Evolutionary conservation across 139 green algal genomes (phyloP).

Genomic region (Tetraselmis striata): DNA sequence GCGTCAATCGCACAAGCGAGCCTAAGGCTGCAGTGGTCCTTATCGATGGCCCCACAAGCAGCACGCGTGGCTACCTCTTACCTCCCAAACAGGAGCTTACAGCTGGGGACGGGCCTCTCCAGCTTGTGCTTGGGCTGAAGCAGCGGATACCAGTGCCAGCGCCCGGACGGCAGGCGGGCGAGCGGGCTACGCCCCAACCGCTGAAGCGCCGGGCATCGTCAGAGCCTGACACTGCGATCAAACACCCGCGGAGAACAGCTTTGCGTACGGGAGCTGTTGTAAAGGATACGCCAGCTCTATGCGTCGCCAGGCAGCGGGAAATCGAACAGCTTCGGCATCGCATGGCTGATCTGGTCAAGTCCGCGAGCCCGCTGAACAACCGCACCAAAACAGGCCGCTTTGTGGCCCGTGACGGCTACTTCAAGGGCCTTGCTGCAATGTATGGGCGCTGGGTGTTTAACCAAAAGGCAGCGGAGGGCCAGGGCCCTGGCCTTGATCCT

Average conservation of each 20-base stretch:
- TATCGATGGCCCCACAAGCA: background rate
- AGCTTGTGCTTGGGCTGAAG: background rate
- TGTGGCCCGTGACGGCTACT: background rate
- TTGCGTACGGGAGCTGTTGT: background rate
- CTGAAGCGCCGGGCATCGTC: background rate
- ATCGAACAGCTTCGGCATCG: background rate
- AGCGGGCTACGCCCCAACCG: background rate
- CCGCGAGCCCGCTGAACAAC: background rate
- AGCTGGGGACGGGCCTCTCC: background rate
- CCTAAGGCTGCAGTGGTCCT: background rate
- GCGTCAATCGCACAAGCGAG: background rate
- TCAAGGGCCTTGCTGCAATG: background rate
- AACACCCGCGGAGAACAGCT: no score
- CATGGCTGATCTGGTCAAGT: background rate
- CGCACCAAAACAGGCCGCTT: background rate
- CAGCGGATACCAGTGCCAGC: background rate
- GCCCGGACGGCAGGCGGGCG: background rate
- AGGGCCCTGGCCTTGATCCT: background rate
- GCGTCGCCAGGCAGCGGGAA: background rate
- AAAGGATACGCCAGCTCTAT: background rate
- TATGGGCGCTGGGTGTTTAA: background rate
- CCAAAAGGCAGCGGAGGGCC: background rate
- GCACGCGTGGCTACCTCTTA: background rate
- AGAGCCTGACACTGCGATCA: no score
- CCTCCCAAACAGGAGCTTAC: background rate